Percentiles rank a stretch among this genome's conserved stretches.
These are phyloP conservation scores for Cladobotryum mycophilum DNA, from an alignment of 2,329 filamentous ascomycete species.

Conservation along the genomic window DNA sequence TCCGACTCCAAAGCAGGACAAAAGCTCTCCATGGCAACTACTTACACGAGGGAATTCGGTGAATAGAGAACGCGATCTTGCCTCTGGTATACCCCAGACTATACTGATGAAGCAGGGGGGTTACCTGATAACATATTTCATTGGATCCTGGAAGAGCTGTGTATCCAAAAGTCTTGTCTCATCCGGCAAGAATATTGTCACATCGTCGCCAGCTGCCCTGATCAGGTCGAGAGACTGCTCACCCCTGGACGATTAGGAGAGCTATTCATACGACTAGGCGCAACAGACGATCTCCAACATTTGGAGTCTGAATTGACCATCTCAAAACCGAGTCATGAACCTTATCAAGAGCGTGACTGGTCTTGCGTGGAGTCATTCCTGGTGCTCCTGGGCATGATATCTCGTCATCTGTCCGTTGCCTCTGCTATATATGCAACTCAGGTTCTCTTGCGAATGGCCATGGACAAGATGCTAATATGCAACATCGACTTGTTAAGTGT, in stretches of 20 bases:
- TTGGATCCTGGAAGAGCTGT: conserved; percentile 60
- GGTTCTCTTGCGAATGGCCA: conserved; percentile 48
- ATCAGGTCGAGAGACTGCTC: conserved; percentile 40
- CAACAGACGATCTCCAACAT: conserved; percentile 38
- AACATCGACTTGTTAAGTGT: conserved; percentile 34
- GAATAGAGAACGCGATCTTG: conserved; percentile 51
- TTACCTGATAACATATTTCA: conserved; percentile 59
- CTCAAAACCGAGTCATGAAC: conserved; percentile 19
- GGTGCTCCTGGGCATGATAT: conserved; percentile 33
- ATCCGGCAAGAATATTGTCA: conserved; percentile 56
- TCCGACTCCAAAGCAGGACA: conserved; percentile 24
- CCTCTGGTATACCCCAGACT: conserved; percentile 55
- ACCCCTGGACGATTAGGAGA: conserved; percentile 39
- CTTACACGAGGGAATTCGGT: conserved; percentile 37
- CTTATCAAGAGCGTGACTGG: conserved; percentile 40
- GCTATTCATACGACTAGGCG: conserved; percentile 56
- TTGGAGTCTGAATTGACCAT: conserved; percentile 16
- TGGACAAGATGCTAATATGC: conserved; percentile 45
- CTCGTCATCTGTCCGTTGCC: conserved; percentile 28
- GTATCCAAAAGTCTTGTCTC: conserved; percentile 46
- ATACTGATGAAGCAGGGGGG: conserved; percentile 28
- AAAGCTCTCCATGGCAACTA: conserved; percentile 40
- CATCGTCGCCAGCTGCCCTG: conserved; percentile 40
- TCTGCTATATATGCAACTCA: conserved; percentile 36
- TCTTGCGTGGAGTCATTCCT: conserved; percentile 38